A percentile compares a stretch with the other conserved stretches of the same genome.
Conservation (phyloP, 345 rosid genomes). For the Crucihimalaya himalaica region DNA sequence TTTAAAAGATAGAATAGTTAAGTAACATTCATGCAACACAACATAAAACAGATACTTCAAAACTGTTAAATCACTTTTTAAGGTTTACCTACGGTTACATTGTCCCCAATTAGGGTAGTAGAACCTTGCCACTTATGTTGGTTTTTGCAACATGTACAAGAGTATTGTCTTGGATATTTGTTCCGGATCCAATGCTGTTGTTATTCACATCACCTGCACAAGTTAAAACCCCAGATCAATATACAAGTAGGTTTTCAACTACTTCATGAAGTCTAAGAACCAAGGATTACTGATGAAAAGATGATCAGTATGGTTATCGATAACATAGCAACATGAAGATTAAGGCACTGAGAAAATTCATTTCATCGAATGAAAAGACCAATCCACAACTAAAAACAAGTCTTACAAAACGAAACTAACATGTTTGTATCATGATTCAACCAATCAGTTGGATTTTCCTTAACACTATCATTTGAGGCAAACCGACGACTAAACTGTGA, state of each 20-base stretch:
- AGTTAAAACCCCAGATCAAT: slow-evolving; percentile 7
- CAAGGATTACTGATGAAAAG: too few relatives aligned
- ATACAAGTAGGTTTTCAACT: not conserved
- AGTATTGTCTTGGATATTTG: slow-evolving; percentile 95
- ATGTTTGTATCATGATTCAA: not conserved
- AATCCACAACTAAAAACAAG: not conserved
- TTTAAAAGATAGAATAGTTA: not conserved
- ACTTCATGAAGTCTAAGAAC: too few relatives aligned
- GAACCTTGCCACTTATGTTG: slow-evolving; percentile 81
- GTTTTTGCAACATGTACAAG: slow-evolving; percentile 97
- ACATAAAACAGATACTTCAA: not conserved
- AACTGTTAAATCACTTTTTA: not conserved
- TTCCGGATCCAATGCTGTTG: slow-evolving; percentile 80
- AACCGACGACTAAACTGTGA: not conserved
- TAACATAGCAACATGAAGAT: too few relatives aligned
- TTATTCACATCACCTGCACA: slow-evolving; percentile 83
- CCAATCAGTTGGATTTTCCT: not conserved
- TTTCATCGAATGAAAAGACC: not conserved
- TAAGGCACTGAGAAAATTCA: not conserved
- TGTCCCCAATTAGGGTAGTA: slow-evolving; percentile 83
- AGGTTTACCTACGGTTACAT: slow-evolving; percentile 88
- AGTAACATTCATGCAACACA: not conserved
- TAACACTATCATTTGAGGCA: not conserved
- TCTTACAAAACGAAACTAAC: not conserved
- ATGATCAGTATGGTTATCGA: too few relatives aligned